Evolutionary conservation across 148 eudicot genomes (phyloP).

Genomic region (Rhododendron griersonianum): DNA sequence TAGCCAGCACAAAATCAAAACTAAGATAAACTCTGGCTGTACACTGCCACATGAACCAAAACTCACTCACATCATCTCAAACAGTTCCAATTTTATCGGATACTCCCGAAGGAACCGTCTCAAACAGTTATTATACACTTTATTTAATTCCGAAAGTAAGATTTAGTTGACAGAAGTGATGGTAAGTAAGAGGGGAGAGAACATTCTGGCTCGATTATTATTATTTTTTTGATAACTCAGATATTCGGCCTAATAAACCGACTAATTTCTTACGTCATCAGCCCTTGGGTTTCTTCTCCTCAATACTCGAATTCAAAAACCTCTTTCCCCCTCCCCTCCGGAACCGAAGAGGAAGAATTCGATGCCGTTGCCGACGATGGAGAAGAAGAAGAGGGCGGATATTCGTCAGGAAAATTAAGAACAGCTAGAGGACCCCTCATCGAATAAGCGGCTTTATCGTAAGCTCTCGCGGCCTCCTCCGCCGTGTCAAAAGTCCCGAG

Average conservation of each 20-base stretch:
- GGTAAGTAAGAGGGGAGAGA: neutral
- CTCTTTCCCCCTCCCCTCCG: constrained; percentile 3
- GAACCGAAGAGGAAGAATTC: neutral
- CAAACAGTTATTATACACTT: neutral
- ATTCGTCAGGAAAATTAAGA: constrained; percentile 29
- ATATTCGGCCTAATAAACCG: neutral
- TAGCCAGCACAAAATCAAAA: neutral
- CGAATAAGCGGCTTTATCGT: constrained; percentile 13
- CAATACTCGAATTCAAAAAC: constrained; percentile 32
- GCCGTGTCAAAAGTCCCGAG: constrained; percentile 21
- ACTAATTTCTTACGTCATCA: neutral
- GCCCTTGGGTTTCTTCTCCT: constrained; percentile 12
- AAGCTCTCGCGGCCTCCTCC: constrained; percentile 21
- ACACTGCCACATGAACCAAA: too few relatives aligned
- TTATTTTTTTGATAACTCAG: neutral
- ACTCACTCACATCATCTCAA: neutral
- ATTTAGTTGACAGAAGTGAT: neutral
- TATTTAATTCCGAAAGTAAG: neutral
- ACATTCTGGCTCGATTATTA: neutral
- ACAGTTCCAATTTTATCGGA: too few relatives aligned
- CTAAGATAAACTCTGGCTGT: neutral
- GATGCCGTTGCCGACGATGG: neutral
- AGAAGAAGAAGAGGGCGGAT: constrained; percentile 17
- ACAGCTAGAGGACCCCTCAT: constrained; percentile 21
- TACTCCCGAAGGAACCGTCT: too few relatives aligned